Evolutionary conservation across 208 protist genomes (phyloP).

Genomic region (Trypanosoma vivax): DNA sequence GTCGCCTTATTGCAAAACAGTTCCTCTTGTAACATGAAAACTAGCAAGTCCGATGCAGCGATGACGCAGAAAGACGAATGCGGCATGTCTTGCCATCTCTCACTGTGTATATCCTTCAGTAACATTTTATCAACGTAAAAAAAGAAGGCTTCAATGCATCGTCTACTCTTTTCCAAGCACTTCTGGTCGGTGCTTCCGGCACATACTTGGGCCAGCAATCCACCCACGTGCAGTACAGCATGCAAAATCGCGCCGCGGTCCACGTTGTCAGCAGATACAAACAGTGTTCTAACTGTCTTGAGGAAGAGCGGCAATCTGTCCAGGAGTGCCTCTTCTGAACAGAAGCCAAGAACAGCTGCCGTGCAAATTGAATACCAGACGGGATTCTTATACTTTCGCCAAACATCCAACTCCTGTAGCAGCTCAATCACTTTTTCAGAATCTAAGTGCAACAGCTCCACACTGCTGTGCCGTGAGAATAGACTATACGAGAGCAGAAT

Average conservation of each 20-base stretch:
- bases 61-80: neutral
- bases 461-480: slow-evolving; percentile 2
- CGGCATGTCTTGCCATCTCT: slow-evolving; percentile 1
- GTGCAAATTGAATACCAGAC: slow-evolving; percentile 14
- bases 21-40: slow-evolving; percentile 17
- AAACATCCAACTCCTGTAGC: slow-evolving; percentile 9
- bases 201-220: slow-evolving; percentile 14
- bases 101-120: slow-evolving; percentile 1
- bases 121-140: slow-evolving; percentile 17
- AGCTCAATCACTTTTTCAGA: slow-evolving; percentile 1
- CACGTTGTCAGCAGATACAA: slow-evolving; percentile 6
- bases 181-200: no score
- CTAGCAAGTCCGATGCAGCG: slow-evolving; percentile 17
- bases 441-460: no score
- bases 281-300: slow-evolving; percentile 4
- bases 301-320: slow-evolving; percentile 10
- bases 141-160: slow-evolving; percentile 9
- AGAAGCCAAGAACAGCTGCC: slow-evolving; percentile 7
- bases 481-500: slow-evolving; percentile 9
- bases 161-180: neutral
- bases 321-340: slow-evolving; percentile 1
- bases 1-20: slow-evolving; percentile 6
- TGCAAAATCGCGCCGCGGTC: slow-evolving; percentile 20
- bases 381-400: slow-evolving; percentile 13
- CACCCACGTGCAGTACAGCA: slow-evolving; percentile 12